Percentiles rank a stretch among this genome's conserved stretches.
Conservation (phyloP, 2,329 filamentous ascomycete species). For the Ascocoryne sarcoides region DNA sequence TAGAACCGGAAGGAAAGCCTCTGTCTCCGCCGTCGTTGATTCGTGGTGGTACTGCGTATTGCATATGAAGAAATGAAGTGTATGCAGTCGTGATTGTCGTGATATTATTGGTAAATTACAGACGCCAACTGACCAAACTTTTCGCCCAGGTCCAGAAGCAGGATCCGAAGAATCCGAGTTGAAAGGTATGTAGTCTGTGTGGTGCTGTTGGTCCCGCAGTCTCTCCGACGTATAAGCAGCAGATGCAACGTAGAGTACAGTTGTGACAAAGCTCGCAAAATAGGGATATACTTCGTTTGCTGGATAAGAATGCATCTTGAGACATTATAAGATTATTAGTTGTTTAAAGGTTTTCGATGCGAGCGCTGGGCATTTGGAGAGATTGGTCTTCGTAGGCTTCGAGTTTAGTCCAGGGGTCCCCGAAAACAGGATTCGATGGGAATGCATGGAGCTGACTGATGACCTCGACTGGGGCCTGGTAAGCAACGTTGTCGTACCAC, state of each 20-base stretch:
- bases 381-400: conserved; percentile 46
- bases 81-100: conserved; percentile 2
- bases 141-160: too few relatives aligned
- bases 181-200: too few relatives aligned
- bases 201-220: background rate
- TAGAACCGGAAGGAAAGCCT: too few relatives aligned
- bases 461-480: conserved; percentile 50
- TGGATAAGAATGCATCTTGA: too few relatives aligned
- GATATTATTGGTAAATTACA: background rate
- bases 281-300: too few relatives aligned
- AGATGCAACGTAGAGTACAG: too few relatives aligned
- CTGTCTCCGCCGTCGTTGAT: conserved; percentile 8
- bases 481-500: conserved; percentile 44
- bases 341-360: conserved; percentile 46
- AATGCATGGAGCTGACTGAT: conserved; percentile 44
- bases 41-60: conserved; percentile 10
- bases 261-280: too few relatives aligned
- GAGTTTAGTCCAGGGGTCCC: conserved; percentile 47
- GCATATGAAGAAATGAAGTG: conserved; percentile 6
- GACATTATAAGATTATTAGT: too few relatives aligned
- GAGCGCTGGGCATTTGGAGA: conserved; percentile 50
- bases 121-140: background rate
- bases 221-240: too few relatives aligned
- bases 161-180: too few relatives aligned
- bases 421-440: conserved; percentile 40